phyloP scores from a whole-genome alignment of 305 asterid genomes.

The Rubia peregrina region DNA sequence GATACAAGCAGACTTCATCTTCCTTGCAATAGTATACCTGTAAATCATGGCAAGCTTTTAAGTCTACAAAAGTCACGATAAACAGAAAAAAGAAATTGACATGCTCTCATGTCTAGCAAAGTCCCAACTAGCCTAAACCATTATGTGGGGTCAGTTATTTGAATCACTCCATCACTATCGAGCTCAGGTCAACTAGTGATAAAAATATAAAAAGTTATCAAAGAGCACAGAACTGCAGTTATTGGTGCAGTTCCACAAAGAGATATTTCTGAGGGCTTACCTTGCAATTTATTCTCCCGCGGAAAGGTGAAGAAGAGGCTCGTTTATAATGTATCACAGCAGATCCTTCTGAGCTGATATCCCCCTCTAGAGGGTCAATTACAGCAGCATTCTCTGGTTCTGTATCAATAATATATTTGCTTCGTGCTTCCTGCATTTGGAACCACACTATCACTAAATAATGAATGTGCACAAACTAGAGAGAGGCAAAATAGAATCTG shows the following conservation, averaged over 20 bases:
- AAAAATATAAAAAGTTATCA: background rate
- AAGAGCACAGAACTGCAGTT: background rate
- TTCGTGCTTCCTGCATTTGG: slow-evolving; percentile 70
- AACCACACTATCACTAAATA: background rate
- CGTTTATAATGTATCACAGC: slow-evolving; percentile 59
- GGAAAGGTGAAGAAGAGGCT: slow-evolving; percentile 58
- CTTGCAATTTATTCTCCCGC: slow-evolving; percentile 86
- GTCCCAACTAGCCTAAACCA: background rate
- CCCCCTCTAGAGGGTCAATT: slow-evolving; percentile 63
- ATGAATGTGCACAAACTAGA: background rate
- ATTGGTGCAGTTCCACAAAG: background rate
- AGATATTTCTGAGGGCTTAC: slow-evolving; percentile 24
- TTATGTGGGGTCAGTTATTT: background rate
- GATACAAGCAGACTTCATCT: slow-evolving; percentile 88
- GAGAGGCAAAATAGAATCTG: background rate
- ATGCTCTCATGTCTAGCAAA: background rate
- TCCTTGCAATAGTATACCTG: slow-evolving; percentile 95
- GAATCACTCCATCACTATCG: background rate
- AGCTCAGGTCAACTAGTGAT: background rate
- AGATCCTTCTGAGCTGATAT: slow-evolving; percentile 63
- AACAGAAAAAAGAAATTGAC: background rate
- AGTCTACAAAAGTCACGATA: background rate
- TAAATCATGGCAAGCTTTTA: slow-evolving; percentile 8
- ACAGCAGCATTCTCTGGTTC: slow-evolving; percentile 74
- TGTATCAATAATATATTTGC: slow-evolving; percentile 62